A percentile compares a stretch with the other conserved stretches of the same genome.
Conservation (phyloP, 2,329 filamentous ascomycete species). For the Penicillium sp. region DNA sequence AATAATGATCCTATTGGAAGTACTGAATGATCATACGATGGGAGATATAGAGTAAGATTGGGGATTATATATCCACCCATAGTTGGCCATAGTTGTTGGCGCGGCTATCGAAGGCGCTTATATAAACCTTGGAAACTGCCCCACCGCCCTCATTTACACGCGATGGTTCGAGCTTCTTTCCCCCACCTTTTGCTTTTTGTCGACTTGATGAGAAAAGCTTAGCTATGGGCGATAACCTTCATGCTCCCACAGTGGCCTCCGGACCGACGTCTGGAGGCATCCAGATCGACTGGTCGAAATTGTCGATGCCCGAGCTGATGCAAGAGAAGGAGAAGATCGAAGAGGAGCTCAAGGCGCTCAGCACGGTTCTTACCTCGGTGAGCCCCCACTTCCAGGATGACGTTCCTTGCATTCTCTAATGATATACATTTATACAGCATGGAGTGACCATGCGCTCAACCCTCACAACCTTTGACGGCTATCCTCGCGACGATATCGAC, state of each 20-base stretch:
- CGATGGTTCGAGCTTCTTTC: neutral
- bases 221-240: slow-evolving; percentile 63
- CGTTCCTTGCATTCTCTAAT: neutral
- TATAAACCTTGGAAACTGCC: slow-evolving; percentile 6
- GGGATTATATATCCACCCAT: neutral
- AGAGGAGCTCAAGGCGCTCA: slow-evolving; percentile 79
- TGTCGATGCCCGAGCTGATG: slow-evolving; percentile 77
- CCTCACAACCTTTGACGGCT: slow-evolving; percentile 85
- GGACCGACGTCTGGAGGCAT: slow-evolving; percentile 66
- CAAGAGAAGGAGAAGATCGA: slow-evolving; percentile 82
- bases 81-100: neutral
- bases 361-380: slow-evolving; percentile 86
- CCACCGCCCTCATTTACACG: neutral
- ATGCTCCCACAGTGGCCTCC: slow-evolving; percentile 71
- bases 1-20: neutral
- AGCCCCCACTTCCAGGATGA: slow-evolving; percentile 28
- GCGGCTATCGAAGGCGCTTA: slow-evolving; percentile 15
- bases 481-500: slow-evolving; percentile 88
- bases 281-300: slow-evolving; percentile 62
- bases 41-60: neutral
- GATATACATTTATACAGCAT: slow-evolving; percentile 59
- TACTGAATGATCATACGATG: too few relatives aligned
- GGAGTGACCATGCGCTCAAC: slow-evolving; percentile 88
- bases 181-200: neutral
- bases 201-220: slow-evolving; percentile 49